Conservation (phyloP, 2,329 filamentous ascomycete genomes). For the Daldinia sp. region DNA sequence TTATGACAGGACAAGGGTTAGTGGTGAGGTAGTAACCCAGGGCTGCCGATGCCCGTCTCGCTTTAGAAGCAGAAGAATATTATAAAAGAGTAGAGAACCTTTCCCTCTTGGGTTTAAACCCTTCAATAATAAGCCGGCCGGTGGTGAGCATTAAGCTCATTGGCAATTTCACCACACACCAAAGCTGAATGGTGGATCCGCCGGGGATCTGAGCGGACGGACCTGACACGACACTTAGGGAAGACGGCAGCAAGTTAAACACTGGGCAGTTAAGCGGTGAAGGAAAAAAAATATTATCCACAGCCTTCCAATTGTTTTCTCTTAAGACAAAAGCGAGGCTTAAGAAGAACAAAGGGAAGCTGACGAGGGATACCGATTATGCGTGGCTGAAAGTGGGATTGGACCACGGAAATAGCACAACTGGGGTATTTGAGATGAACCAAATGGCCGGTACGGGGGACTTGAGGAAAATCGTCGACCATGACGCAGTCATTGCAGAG, state of each 20-base stretch:
- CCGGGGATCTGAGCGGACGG: slow-evolving; percentile 43
- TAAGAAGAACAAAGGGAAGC: slow-evolving; percentile 14
- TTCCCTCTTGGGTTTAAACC: slow-evolving; percentile 39
- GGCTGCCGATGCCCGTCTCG: slow-evolving; percentile 31
- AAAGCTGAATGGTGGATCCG: slow-evolving; percentile 44
- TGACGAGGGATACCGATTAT: slow-evolving; percentile 27
- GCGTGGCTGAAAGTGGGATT: slow-evolving; percentile 36
- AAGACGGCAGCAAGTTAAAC: slow-evolving; percentile 29
- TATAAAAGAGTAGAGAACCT: slow-evolving; percentile 36
- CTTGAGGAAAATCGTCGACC: slow-evolving; percentile 24
- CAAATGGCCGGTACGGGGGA: slow-evolving; percentile 40
- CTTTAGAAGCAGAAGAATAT: slow-evolving; percentile 11
- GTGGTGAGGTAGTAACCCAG: slow-evolving; percentile 28
- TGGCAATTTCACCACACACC: slow-evolving; percentile 38
- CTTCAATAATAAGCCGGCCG: slow-evolving; percentile 42
- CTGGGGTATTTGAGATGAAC: slow-evolving; percentile 41
- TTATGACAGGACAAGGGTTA: slow-evolving; percentile 33
- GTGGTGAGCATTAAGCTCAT: slow-evolving; percentile 38
- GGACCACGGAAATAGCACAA: slow-evolving; percentile 38
- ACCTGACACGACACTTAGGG: slow-evolving; percentile 38
- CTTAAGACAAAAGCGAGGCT: slow-evolving; percentile 22
- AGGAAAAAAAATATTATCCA: slow-evolving; percentile 44
- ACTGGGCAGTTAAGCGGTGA: slow-evolving; percentile 46
- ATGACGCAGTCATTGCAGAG: slow-evolving; percentile 45
- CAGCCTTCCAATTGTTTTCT: slow-evolving; percentile 30